Percentiles rank a stretch among this genome's conserved stretches.
These are phyloP conservation scores for Wickerhamiella domercqiae DNA, from an alignment of 805 yeast genomes.

Conservation along the genomic window DNA sequence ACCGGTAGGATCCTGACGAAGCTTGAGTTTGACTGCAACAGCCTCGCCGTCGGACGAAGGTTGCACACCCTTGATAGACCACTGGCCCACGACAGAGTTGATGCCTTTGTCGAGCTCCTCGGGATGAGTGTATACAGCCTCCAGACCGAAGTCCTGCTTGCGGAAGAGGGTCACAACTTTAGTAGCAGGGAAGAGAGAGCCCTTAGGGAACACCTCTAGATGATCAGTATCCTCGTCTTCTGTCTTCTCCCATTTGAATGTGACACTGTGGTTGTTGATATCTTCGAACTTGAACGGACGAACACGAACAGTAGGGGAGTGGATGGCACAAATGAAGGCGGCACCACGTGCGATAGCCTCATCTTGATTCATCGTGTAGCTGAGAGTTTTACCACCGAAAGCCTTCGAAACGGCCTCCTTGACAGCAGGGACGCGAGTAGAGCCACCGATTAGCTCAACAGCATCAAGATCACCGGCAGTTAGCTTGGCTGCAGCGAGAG, in stretches of 20 bases:
- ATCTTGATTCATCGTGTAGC: slow-evolving; percentile 95
- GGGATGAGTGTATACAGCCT: slow-evolving; percentile 72
- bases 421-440: slow-evolving; percentile 91
- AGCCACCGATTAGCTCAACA: slow-evolving; percentile 94
- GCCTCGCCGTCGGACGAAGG: slow-evolving; percentile 45
- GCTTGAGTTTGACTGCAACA: slow-evolving; percentile 78
- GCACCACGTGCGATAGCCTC: slow-evolving; percentile 99
- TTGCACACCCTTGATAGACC: slow-evolving; percentile 76
- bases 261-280: slow-evolving; percentile 76
- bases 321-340: slow-evolving; percentile 96
- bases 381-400: slow-evolving; percentile 71
- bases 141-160: slow-evolving; percentile 71
- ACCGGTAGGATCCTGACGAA: slow-evolving; percentile 95
- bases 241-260: slow-evolving; percentile 89
- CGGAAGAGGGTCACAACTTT: slow-evolving; percentile 90
- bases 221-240: slow-evolving; percentile 79
- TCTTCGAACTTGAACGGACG: slow-evolving; percentile 98
- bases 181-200: slow-evolving; percentile 85
- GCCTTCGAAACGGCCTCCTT: slow-evolving; percentile 67
- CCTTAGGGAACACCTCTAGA: slow-evolving; percentile 93
- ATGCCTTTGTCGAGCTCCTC: slow-evolving; percentile 58
- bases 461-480: slow-evolving; percentile 64
- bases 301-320: slow-evolving; percentile 96
- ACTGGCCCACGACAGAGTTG: slow-evolving; percentile 51
- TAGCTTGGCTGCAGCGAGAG: slow-evolving; percentile 67